Evolutionary conservation across 1,139 yeast species (phyloP).

Genomic region (Candida sanyaensis): DNA sequence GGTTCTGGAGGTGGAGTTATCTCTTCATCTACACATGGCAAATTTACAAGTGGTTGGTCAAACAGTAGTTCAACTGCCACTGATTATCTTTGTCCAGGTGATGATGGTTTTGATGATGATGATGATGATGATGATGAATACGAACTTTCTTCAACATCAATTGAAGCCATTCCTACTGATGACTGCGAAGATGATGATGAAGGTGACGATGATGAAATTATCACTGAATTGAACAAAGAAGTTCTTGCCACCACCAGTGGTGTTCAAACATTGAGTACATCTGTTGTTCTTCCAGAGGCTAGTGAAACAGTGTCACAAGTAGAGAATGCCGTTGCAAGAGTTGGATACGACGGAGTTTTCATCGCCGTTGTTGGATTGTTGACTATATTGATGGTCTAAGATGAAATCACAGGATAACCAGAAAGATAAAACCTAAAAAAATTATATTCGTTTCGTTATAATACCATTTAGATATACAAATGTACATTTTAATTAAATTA

Average conservation of each 20-base stretch:
- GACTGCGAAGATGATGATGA: conserved; percentile 19
- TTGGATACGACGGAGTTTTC: conserved; percentile 4
- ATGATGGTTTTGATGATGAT: conserved; percentile 13
- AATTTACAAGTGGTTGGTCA: neutral
- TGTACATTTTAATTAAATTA: too few species aligned
- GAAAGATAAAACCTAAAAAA: too few species aligned
- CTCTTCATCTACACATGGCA: neutral
- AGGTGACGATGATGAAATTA: conserved; percentile 15
- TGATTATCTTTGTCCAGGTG: conserved; percentile 13
- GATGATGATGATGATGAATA: conserved; percentile 9
- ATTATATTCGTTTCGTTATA: too few species aligned
- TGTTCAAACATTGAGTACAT: neutral
- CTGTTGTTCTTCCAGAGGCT: conserved; percentile 10
- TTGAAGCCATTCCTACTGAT: conserved; percentile 1
- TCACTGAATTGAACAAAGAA: neutral
- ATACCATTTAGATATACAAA: too few species aligned
- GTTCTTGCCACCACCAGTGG: neutral
- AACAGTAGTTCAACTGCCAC: conserved; percentile 7
- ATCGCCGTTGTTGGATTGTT: conserved; percentile 11
- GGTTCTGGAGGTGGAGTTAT: neutral
- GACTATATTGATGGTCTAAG: conserved; percentile 13
- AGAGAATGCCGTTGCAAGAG: conserved; percentile 11
- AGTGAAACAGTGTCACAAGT: conserved; percentile 15
- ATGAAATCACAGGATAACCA: neutral
- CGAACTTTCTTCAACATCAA: neutral